Percentiles rank a stretch among this genome's conserved stretches.
Conservation (phyloP, 192 early-diverging fungal genomes). For the Backusella tarrabulga region DNA sequence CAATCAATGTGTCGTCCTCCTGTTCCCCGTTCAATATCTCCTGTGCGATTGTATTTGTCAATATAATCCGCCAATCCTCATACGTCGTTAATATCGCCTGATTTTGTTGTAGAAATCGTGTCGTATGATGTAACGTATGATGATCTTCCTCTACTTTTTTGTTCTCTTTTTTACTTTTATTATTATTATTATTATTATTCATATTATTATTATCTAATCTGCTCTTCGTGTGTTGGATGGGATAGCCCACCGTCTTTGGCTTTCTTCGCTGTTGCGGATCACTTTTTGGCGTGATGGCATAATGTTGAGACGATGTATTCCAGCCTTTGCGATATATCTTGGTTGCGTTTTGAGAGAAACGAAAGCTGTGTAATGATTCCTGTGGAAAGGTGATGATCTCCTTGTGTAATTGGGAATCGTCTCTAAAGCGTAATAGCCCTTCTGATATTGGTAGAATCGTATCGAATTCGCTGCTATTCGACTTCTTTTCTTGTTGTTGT, state of each 20-base stretch:
- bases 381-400: not conserved
- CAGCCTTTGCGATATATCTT: not conserved
- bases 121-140: constrained; percentile 36
- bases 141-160: not conserved
- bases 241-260: not conserved
- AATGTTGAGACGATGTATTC: not conserved
- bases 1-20: not conserved
- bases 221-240: not conserved
- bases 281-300: not conserved
- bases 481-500: not conserved
- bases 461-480: not conserved
- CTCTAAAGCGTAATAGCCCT: constrained; percentile 5
- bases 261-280: not conserved
- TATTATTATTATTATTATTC: not conserved
- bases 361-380: constrained; percentile 16
- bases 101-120: constrained; percentile 52
- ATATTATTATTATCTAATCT: not conserved
- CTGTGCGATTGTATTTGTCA: constrained; percentile 56
- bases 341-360: constrained; percentile 2
- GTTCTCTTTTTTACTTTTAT: not conserved
- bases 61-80: constrained; percentile 42
- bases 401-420: constrained; percentile 1
- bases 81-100: constrained; percentile 61
- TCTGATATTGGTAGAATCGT: not conserved
- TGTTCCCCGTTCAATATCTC: not conserved